Evolutionary conservation across 257 asterid species (phyloP).

Genomic region (Osmanthus fragrans): DNA sequence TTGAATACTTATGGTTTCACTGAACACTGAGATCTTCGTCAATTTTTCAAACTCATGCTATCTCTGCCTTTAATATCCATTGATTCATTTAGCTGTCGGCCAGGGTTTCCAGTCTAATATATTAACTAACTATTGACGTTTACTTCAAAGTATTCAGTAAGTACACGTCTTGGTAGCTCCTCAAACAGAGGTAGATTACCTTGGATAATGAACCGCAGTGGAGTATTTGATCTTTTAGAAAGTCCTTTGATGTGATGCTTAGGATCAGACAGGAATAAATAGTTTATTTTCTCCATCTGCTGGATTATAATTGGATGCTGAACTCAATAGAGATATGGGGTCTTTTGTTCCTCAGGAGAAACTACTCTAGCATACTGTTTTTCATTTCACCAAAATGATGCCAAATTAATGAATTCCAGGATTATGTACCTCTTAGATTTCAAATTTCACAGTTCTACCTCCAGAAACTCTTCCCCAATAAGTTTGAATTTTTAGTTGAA

Average conservation of each 20-base stretch:
- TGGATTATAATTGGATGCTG: neutral
- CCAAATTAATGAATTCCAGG: neutral
- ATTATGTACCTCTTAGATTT: neutral
- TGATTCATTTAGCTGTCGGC: neutral
- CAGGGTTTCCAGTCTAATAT: constrained; percentile 1
- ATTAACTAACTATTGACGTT: neutral
- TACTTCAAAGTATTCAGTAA: neutral
- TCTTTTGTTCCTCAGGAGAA: constrained; percentile 1
- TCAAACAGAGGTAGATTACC: neutral
- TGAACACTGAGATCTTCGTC: neutral
- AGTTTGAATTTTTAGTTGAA: constrained; percentile 2
- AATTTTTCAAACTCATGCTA: neutral
- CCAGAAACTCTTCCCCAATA: neutral
- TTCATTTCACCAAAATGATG: neutral
- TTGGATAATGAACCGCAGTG: neutral
- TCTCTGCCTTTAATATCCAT: neutral
- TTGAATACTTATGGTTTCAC: neutral
- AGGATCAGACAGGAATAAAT: constrained; percentile 5
- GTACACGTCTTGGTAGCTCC: neutral
- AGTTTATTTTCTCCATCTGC: neutral
- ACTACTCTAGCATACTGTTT: neutral
- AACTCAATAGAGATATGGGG: neutral
- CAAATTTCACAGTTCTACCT: neutral
- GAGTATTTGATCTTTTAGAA: neutral
- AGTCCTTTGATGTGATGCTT: constrained; percentile 11